A percentile compares a stretch with the other conserved stretches of the same genome.
phyloP scores from a whole-genome alignment of 2,329 filamentous ascomycete genomes.

The Xylogone sp. region DNA sequence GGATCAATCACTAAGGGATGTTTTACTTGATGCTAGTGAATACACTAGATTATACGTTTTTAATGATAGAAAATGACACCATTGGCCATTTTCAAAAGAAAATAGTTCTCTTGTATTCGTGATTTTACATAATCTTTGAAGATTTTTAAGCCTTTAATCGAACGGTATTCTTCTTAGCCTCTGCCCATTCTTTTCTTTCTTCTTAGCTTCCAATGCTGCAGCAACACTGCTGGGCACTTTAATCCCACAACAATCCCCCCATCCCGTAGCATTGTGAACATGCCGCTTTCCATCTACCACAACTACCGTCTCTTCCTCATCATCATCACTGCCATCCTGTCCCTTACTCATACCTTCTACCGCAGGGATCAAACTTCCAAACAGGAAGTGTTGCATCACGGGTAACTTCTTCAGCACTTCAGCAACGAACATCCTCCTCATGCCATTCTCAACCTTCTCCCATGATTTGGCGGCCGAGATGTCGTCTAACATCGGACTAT shows the following conservation, averaged over 20 bases:
- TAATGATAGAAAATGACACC: too few relatives aligned
- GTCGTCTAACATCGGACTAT: constrained; percentile 97
- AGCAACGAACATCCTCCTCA: constrained; percentile 94
- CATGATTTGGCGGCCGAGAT: constrained; percentile 88
- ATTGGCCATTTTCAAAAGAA: background rate
- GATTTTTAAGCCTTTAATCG: constrained; percentile 46
- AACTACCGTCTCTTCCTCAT: constrained; percentile 57
- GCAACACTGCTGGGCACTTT: constrained; percentile 93
- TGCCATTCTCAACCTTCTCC: constrained; percentile 89
- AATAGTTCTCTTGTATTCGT: too few relatives aligned
- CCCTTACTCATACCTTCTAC: constrained; percentile 75
- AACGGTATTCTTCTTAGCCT: constrained; percentile 74
- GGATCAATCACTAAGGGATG: too few relatives aligned
- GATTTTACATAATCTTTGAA: background rate
- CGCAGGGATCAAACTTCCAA: constrained; percentile 80
- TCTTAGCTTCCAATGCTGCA: constrained; percentile 84
- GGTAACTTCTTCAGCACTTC: constrained; percentile 92
- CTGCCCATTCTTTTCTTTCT: constrained; percentile 57
- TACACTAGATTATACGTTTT: too few relatives aligned
- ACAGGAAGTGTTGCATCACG: constrained; percentile 98
- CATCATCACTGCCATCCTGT: constrained; percentile 48
- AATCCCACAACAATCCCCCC: constrained; percentile 98
- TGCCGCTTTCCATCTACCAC: constrained; percentile 65
- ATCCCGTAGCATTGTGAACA: constrained; percentile 67
- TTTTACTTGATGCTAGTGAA: too few relatives aligned